Base-by-base conservation (phyloP, 345 rosid species). In the Rhodomyrtus tomentosa region DNA sequence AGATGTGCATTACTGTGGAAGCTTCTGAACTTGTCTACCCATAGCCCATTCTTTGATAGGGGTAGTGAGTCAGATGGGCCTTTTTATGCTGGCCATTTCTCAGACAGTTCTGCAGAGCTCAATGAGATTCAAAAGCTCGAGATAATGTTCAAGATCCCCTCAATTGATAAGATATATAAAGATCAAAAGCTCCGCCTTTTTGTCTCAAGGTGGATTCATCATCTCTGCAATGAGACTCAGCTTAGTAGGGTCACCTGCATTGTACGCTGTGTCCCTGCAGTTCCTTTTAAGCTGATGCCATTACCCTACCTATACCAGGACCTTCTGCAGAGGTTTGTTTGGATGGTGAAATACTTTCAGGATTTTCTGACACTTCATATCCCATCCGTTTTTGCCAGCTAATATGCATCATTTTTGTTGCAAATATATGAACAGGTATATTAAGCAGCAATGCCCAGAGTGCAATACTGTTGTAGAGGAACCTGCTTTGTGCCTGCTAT, bases 1-100 rank as follows among this genome's bases (percentile, higher is more conserved):
- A 93, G 99, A 88, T 97, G 99, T 90, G 98, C 95, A 27, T 90
- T 97, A 88, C 90, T 97, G 56, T 95, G 98, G 99, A 93, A 84
- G 89, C 88, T 97, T 85, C 88, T 97, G 81, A 92, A 88, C 82
- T 89, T 92, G 62, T 86, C 95, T 74, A 86, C 88, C 51, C 87
- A 92, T 24, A 87, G 93, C 82, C 95, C 95, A 55, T 89, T 94
- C 81, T 85, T 82, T 86, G 90, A 89, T 59, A 85, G 84, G 83
- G 93, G 88, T 88, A 51, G 87, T 74, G 79, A 54, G 80, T 85
- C 84, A 83, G 87, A 89, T 87, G 56, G 68, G 86, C 81, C 91
- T 84, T 90, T 87, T 80, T 55, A 84, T 91, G 85, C 86, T 27
- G 93, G 89, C 79, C 79, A 62, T 84, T 86, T 88, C 89, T 90